phyloP scores from a whole-genome alignment of 1,284 basidiomycete genomes.

The Exsudoporus floridanus region DNA sequence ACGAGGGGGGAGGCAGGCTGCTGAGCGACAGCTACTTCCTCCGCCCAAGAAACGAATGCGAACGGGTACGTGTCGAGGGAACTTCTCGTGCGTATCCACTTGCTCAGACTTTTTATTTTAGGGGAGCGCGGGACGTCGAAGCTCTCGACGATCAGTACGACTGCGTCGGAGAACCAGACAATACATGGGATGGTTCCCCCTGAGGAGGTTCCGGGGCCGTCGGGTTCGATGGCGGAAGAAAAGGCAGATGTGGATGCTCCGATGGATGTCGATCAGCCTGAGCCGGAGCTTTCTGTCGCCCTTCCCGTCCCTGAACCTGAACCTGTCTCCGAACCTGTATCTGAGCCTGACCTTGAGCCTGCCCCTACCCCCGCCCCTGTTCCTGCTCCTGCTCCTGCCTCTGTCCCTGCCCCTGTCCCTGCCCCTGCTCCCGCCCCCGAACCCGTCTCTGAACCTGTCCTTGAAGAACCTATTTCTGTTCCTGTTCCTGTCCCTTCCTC shows the following conservation, averaged over 20 bases:
- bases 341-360: no score
- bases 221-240: conserved; percentile 23
- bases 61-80: conserved; percentile 42
- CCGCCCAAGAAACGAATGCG: conserved; percentile 52
- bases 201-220: conserved; percentile 27
- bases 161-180: conserved; percentile 50
- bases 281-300: conserved; percentile 1
- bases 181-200: conserved; percentile 21
- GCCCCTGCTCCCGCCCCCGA: background rate
- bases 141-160: conserved; percentile 51
- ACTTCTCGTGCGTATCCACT: background rate
- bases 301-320: conserved; percentile 5
- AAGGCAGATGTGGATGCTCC: conserved; percentile 14
- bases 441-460: background rate
- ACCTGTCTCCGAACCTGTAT: background rate
- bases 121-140: conserved; percentile 47
- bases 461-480: no score
- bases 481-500: no score
- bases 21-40: conserved; percentile 42
- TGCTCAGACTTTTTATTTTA: background rate
- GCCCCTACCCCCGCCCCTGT: no score
- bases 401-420: background rate
- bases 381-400: no score
- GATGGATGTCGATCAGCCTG: conserved; percentile 20
- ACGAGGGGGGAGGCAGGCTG: conserved; percentile 50